Conservation (phyloP, 805 yeast genomes). For the Starmerella apicola region DNA sequence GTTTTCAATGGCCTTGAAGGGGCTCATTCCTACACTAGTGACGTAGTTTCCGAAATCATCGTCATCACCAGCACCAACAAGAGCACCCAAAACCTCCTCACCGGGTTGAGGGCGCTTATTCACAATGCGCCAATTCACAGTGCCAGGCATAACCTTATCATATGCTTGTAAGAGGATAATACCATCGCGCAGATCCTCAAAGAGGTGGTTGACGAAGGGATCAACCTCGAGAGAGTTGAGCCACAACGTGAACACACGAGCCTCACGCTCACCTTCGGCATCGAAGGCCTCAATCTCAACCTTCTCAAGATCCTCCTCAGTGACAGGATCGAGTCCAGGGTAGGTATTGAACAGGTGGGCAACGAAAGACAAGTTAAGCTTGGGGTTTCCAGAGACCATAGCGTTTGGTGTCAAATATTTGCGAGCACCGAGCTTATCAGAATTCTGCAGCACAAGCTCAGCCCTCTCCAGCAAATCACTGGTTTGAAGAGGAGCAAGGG, state of each 20-base stretch:
- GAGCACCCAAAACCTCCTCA: constrained; percentile 34
- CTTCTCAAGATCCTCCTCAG: constrained; percentile 60
- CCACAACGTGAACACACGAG: constrained; percentile 96
- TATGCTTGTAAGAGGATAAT: constrained; percentile 78
- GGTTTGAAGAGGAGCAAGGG: constrained; percentile 70
- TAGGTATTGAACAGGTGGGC: constrained; percentile 93
- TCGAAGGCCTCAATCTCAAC: constrained; percentile 96
- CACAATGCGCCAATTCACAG: constrained; percentile 63
- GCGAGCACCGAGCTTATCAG: constrained; percentile 84
- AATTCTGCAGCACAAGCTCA: constrained; percentile 70
- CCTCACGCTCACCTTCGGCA: constrained; percentile 99
- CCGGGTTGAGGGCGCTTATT: constrained; percentile 76
- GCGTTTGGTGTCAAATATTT: constrained; percentile 91
- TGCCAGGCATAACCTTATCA: constrained; percentile 90
- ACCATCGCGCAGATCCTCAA: constrained; percentile 93
- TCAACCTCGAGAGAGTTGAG: constrained; percentile 91
- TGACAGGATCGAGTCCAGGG: constrained; percentile 93
- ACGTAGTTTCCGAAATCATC: constrained; percentile 18
- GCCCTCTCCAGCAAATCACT: constrained; percentile 67
- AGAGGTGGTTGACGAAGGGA: constrained; percentile 81
- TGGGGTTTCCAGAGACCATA: constrained; percentile 90
- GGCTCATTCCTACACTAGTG: constrained; percentile 34
- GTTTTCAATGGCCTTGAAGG: constrained; percentile 93
- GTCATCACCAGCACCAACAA: constrained; percentile 18
- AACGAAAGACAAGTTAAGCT: constrained; percentile 90